Evolutionary conservation across 139 green algal species (phyloP).

Genomic region (Nannochloris sp.): DNA sequence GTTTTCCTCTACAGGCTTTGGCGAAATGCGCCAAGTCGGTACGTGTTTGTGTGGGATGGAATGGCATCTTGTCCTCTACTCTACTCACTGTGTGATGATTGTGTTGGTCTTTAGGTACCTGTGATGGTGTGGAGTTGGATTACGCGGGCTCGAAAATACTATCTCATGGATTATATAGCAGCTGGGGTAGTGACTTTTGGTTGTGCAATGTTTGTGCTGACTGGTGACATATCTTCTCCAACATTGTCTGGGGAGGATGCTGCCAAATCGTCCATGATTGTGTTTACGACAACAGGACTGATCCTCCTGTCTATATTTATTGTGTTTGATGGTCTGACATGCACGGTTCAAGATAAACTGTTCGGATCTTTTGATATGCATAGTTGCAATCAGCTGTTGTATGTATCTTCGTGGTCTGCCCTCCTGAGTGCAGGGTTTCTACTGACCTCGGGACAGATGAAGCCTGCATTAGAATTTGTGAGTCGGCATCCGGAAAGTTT

Average conservation of each 20-base stretch:
- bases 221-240: constrained; percentile 8
- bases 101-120: constrained; percentile 13
- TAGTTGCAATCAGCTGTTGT: constrained; percentile 15
- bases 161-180: constrained; percentile 7
- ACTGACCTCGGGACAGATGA: constrained; percentile 43
- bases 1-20: constrained; percentile 88
- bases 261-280: not conserved
- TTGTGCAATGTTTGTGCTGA: constrained; percentile 18
- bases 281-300: not conserved
- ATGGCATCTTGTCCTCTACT: not conserved
- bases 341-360: constrained; percentile 12
- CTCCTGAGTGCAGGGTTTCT: not conserved
- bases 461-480: constrained; percentile 54
- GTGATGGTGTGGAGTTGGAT: constrained; percentile 31
- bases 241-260: not conserved
- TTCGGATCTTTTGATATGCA: constrained; percentile 14
- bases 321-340: constrained; percentile 19
- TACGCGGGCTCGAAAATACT: not conserved
- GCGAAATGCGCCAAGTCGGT: constrained; percentile 96
- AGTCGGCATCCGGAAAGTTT: constrained; percentile 47
- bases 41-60: not conserved
- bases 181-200: constrained; percentile 2
- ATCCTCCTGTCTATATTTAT: constrained; percentile 7
- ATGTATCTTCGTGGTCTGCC: constrained; percentile 10
- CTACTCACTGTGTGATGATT: too few species aligned